A percentile compares a stretch with the other conserved stretches of the same genome.
Conservation (phyloP, 2,329 filamentous ascomycete genomes). For the Moelleriella libera region DNA sequence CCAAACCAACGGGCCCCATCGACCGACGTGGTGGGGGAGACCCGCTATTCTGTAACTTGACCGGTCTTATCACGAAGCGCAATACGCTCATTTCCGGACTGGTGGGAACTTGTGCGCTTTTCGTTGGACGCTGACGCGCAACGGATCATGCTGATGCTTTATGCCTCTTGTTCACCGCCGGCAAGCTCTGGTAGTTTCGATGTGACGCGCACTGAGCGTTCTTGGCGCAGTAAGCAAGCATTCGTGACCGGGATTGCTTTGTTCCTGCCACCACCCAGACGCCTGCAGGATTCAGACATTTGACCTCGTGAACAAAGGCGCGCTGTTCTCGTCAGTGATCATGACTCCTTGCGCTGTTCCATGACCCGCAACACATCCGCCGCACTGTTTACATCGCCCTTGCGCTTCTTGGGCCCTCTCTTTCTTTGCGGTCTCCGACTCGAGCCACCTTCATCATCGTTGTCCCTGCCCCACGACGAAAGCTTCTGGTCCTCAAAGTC, state of each 20-base stretch:
- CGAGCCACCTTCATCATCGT: constrained; percentile 25
- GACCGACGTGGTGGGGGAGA: background rate
- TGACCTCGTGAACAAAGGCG: too few species aligned
- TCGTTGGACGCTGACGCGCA: too few species aligned
- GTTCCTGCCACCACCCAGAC: background rate
- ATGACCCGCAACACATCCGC: constrained; percentile 70
- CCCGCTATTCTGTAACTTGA: background rate
- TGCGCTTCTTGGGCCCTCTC: constrained; percentile 59
- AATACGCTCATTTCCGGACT: background rate
- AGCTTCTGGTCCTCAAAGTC: constrained; percentile 61
- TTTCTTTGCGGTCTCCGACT: constrained; percentile 44
- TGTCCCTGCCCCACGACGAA: constrained; percentile 47
- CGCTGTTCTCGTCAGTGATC: background rate
- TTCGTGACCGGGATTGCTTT: background rate
- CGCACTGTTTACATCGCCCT: constrained; percentile 65
- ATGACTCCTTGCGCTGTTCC: constrained; percentile 37
- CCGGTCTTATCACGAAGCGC: background rate
- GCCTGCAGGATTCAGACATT: too few species aligned
- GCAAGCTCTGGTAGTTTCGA: background rate
- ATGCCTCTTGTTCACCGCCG: too few species aligned
- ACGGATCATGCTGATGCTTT: too few species aligned
- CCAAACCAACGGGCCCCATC: background rate
- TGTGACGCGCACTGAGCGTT: background rate
- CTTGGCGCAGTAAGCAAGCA: background rate
- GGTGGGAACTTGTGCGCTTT: background rate